Percentiles rank a stretch among this genome's conserved stretches.
Evolutionary conservation across 2,329 filamentous ascomycete genomes (phyloP).

Genomic region (Graphilbum fragrans): DNA sequence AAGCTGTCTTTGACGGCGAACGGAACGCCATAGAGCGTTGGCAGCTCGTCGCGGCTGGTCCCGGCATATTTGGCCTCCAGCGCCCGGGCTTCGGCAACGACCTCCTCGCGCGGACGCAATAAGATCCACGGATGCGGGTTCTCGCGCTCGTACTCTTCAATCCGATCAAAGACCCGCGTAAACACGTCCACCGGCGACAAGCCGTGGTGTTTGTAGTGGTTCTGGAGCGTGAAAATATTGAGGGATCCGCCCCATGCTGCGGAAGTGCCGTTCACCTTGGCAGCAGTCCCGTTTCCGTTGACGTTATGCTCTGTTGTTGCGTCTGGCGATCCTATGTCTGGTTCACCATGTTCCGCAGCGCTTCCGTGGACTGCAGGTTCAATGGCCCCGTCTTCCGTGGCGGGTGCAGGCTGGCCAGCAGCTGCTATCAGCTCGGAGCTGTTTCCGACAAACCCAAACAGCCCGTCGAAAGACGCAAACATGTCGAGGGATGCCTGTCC

Average conservation of each 20-base stretch:
- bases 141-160: conserved; percentile 31
- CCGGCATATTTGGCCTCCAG: conserved; percentile 25
- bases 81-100: conserved; percentile 25
- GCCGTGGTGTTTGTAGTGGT: conserved; percentile 3
- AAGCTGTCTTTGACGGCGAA: conserved; percentile 47
- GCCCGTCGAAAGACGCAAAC: conserved; percentile 35
- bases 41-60: conserved; percentile 18
- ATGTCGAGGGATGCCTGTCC: conserved; percentile 34
- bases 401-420: conserved; percentile 6
- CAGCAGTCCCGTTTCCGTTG: no score
- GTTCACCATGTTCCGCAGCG: no score
- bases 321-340: no score
- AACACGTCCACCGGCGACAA: conserved; percentile 5
- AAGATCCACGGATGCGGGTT: conserved; percentile 41
- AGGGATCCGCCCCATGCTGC: neutral
- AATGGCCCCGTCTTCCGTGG: no score
- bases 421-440: conserved; percentile 25
- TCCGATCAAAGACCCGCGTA: conserved; percentile 22
- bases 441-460: conserved; percentile 33
- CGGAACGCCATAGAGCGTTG: conserved; percentile 41
- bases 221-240: conserved; percentile 4
- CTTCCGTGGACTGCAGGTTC: no score
- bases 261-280: no score
- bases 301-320: neutral
- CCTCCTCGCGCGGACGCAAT: conserved; percentile 23